A percentile compares a stretch with the other conserved stretches of the same genome.
These are phyloP conservation scores for Kalmanozyma brasiliensis DNA, from an alignment of 1,284 basidiomycete species.

Conservation along the genomic window DNA sequence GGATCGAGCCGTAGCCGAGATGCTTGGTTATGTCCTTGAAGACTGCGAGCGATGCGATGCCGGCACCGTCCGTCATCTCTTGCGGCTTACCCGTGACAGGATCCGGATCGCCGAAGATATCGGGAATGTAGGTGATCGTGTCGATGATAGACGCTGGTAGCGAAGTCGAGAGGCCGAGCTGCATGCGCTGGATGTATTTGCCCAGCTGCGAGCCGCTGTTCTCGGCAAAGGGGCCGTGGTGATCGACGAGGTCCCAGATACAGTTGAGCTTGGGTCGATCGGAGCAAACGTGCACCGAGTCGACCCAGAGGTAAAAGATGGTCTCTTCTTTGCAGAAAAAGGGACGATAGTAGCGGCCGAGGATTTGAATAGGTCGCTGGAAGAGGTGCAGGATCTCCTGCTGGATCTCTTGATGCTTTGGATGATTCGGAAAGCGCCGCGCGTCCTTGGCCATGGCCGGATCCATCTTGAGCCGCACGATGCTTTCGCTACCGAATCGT, in stretches of 20 bases:
- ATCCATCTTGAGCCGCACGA: slow-evolving; percentile 39
- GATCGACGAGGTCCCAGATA: slow-evolving; percentile 39
- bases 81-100: slow-evolving; percentile 5
- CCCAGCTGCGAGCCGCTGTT: slow-evolving; percentile 47
- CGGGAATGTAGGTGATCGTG: slow-evolving; percentile 17
- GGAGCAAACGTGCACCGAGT: slow-evolving; percentile 1
- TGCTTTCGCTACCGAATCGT: slow-evolving; percentile 36
- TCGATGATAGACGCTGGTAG: slow-evolving; percentile 21
- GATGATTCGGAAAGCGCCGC: slow-evolving; percentile 5
- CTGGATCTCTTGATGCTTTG: slow-evolving; percentile 22
- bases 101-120: slow-evolving; percentile 23
- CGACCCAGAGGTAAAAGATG: slow-evolving; percentile 47
- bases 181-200: slow-evolving; percentile 58
- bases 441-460: slow-evolving; percentile 22
- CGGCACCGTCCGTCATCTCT: slow-evolving; percentile 46
- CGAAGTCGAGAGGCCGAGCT: slow-evolving; percentile 57
- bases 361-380: slow-evolving; percentile 15
- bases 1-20: slow-evolving; percentile 10
- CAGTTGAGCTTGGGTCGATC: slow-evolving; percentile 15
- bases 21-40: slow-evolving; percentile 21
- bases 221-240: slow-evolving; percentile 31
- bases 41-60: slow-evolving; percentile 19
- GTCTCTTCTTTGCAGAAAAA: slow-evolving; percentile 60
- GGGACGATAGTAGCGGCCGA: slow-evolving; percentile 44
- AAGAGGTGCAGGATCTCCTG: slow-evolving; percentile 34